These are phyloP conservation scores for Beta lomatogona DNA, from an alignment of 179 eudicot genomes.

Conservation along the genomic window DNA sequence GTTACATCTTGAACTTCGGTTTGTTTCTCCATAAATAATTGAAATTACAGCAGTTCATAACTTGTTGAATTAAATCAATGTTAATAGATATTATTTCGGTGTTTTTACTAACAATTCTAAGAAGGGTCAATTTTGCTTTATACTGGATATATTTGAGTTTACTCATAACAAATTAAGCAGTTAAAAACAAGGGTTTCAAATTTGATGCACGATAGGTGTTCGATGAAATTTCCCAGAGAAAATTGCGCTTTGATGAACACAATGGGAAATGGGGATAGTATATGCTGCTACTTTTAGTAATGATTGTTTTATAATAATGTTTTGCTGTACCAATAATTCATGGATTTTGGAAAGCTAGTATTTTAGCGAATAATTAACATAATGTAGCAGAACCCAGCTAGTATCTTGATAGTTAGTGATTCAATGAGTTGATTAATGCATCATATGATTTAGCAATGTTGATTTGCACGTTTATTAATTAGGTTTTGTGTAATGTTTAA, in stretches of 20 bases:
- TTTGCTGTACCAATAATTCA: not conserved
- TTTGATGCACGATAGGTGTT: constrained; percentile 21
- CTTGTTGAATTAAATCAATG: not conserved
- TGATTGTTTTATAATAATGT: not conserved
- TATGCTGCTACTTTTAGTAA: not conserved
- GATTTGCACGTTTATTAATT: not conserved
- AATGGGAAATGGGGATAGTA: not conserved
- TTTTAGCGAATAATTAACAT: not conserved
- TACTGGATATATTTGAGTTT: not conserved
- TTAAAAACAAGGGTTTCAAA: not conserved
- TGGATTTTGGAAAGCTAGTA: not conserved
- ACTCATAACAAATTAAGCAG: not conserved
- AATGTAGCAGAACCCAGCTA: not conserved
- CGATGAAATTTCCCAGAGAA: constrained; percentile 23
- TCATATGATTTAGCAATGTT: not conserved
- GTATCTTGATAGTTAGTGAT: not conserved
- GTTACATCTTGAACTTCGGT: not conserved
- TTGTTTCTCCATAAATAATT: not conserved
- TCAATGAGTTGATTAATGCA: not conserved
- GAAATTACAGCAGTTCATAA: not conserved
- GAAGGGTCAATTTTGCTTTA: not conserved
- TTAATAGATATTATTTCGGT: not conserved
- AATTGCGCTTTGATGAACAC: not conserved
- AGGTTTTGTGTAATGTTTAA: not conserved
- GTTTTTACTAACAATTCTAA: too few species aligned